phyloP scores from a whole-genome alignment of 257 asterid genomes.

The Prunella vulgaris region DNA sequence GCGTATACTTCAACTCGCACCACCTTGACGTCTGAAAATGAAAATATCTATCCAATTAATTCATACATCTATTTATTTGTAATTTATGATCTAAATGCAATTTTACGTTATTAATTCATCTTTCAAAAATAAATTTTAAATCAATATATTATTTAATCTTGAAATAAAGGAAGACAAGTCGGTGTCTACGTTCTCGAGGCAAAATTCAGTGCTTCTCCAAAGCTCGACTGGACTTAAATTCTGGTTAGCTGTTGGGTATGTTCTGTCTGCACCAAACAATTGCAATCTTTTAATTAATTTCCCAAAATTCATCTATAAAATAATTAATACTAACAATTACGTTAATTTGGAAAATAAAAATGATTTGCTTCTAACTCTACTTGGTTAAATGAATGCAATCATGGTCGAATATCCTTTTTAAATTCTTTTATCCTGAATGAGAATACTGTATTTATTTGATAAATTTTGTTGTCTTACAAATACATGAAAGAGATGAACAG shows the following conservation, averaged over 20 bases:
- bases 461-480: too few relatives aligned
- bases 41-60: not conserved
- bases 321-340: not conserved
- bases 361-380: not conserved
- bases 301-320: too few relatives aligned
- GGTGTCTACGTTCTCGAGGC: slow-evolving; percentile 43
- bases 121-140: too few relatives aligned
- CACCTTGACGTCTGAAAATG: not conserved
- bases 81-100: not conserved
- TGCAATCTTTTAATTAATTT: not conserved
- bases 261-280: slow-evolving; percentile 29
- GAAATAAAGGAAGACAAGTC: not conserved
- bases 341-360: not conserved
- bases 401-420: too few relatives aligned
- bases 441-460: too few relatives aligned
- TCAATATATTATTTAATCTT: too few relatives aligned
- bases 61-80: not conserved
- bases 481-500: too few relatives aligned
- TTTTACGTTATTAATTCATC: not conserved
- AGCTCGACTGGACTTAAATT: slow-evolving; percentile 40
- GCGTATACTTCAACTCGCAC: slow-evolving; percentile 27
- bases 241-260: slow-evolving; percentile 34
- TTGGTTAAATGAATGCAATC: too few relatives aligned
- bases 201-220: slow-evolving; percentile 51
- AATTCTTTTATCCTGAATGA: too few relatives aligned